phyloP scores from a whole-genome alignment of 1,139 yeast species.

The Nakaseomyces nivariensis region DNA sequence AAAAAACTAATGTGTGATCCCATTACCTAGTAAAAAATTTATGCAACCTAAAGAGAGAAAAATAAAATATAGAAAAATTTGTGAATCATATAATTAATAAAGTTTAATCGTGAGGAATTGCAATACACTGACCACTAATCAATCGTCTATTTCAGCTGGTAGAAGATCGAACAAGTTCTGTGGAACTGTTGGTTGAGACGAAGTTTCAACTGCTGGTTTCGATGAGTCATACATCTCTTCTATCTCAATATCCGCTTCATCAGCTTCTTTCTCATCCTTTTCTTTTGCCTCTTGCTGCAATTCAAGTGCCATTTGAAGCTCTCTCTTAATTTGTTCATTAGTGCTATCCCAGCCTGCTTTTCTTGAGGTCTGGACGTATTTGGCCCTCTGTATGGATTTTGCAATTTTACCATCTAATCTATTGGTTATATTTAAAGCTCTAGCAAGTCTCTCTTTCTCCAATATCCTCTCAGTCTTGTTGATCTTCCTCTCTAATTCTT shows the following conservation, averaged over 20 bases:
- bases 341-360: slow-evolving; percentile 68
- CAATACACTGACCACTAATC: slow-evolving; percentile 3
- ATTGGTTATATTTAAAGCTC: slow-evolving; percentile 46
- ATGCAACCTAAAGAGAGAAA: too few relatives aligned
- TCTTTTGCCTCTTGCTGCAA: slow-evolving; percentile 24
- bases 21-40: too few relatives aligned
- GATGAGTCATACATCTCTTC: slow-evolving; percentile 11
- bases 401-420: slow-evolving; percentile 51
- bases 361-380: slow-evolving; percentile 49
- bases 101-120: too few relatives aligned
- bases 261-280: slow-evolving; percentile 17
- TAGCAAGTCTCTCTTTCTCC: slow-evolving; percentile 35
- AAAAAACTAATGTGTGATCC: too few relatives aligned
- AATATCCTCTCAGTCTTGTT: slow-evolving; percentile 32
- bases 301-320: slow-evolving; percentile 5
- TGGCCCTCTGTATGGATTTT: slow-evolving; percentile 54
- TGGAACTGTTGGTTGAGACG: slow-evolving; percentile 11
- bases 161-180: slow-evolving; percentile 39
- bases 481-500: slow-evolving; percentile 26
- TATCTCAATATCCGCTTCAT: slow-evolving; percentile 17
- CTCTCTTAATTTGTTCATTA: slow-evolving; percentile 38
- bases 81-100: too few relatives aligned
- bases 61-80: too few relatives aligned
- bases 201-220: slow-evolving; percentile 2
- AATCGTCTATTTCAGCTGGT: slow-evolving; percentile 41